These are phyloP conservation scores for Tulasnella sp. DNA, from an alignment of 768 basidiomycete species.

Conservation along the genomic window DNA sequence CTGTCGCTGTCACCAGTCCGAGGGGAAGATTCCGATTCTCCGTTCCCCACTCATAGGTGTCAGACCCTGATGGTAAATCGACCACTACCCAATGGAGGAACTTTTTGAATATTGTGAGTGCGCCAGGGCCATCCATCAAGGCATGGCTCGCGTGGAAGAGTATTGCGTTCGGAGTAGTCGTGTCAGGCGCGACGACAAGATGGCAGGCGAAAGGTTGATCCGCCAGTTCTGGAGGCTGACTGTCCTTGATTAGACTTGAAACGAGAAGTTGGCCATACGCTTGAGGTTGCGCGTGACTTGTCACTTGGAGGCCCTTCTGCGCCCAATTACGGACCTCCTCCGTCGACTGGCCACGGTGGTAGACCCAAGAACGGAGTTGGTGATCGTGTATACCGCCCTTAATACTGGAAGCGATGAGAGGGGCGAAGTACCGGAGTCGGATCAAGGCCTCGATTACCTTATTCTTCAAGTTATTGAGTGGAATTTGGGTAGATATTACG, in stretches of 20 bases:
- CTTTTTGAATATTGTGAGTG: neutral
- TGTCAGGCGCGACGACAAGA: neutral
- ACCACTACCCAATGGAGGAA: neutral
- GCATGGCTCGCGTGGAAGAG: slow-evolving; percentile 7
- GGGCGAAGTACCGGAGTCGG: neutral
- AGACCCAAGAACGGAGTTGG: slow-evolving; percentile 3
- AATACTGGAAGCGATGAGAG: neutral
- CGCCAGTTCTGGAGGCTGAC: neutral
- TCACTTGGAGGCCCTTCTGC: neutral
- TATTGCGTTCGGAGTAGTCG: neutral
- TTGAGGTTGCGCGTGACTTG: neutral
- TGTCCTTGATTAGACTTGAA: neutral
- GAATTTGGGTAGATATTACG: neutral
- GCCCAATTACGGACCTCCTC: slow-evolving; percentile 3
- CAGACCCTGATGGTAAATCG: too few relatives aligned
- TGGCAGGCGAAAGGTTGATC: slow-evolving; percentile 5
- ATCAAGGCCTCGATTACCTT: neutral
- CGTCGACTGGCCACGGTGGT: neutral
- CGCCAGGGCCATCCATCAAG: neutral
- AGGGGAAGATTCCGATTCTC: neutral
- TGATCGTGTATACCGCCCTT: neutral
- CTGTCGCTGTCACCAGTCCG: neutral
- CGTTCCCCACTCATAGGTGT: neutral
- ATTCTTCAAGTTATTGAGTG: neutral
- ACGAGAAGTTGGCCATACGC: neutral